Evolutionary conservation across 371 early-diverging fungal species (phyloP).

Genomic region (Rhizopus microsporus): DNA sequence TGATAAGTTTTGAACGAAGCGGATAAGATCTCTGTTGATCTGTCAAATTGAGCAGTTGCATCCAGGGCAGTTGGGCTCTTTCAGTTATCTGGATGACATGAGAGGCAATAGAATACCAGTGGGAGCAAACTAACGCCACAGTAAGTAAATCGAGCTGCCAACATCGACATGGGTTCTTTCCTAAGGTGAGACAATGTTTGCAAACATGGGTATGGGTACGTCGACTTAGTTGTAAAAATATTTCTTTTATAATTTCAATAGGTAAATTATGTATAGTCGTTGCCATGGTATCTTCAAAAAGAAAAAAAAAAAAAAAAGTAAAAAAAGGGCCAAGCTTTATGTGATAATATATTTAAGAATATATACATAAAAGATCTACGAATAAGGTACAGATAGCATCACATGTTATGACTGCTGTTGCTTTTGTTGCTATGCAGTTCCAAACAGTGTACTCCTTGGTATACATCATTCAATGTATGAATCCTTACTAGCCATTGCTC

Average conservation of each 20-base stretch:
- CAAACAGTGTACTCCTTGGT: too few species aligned
- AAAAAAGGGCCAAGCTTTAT: too few species aligned
- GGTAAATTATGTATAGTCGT: neutral
- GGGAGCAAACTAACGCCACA: slow-evolving; percentile 23
- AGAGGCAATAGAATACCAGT: slow-evolving; percentile 23
- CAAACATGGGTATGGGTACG: neutral
- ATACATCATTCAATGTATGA: too few species aligned
- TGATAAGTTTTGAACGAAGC: slow-evolving; percentile 8
- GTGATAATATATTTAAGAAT: too few species aligned
- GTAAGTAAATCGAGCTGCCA: slow-evolving; percentile 25
- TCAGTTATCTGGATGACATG: slow-evolving; percentile 3
- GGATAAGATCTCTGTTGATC: slow-evolving; percentile 17
- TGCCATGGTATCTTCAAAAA: too few species aligned
- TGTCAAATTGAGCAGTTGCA: slow-evolving; percentile 11
- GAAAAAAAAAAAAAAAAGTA: too few species aligned
- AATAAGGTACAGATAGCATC: too few species aligned
- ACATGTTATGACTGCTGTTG: too few species aligned
- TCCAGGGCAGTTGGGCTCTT: slow-evolving; percentile 1
- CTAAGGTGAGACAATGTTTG: neutral
- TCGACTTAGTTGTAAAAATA: neutral
- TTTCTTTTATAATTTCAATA: slow-evolving; percentile 5
- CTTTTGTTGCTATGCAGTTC: too few species aligned
- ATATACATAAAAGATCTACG: too few species aligned
- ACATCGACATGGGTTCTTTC: slow-evolving; percentile 11
- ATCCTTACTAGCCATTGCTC: too few species aligned